Base-by-base conservation (phyloP, 805 yeast species). In the Saturnispora galanensis region DNA sequence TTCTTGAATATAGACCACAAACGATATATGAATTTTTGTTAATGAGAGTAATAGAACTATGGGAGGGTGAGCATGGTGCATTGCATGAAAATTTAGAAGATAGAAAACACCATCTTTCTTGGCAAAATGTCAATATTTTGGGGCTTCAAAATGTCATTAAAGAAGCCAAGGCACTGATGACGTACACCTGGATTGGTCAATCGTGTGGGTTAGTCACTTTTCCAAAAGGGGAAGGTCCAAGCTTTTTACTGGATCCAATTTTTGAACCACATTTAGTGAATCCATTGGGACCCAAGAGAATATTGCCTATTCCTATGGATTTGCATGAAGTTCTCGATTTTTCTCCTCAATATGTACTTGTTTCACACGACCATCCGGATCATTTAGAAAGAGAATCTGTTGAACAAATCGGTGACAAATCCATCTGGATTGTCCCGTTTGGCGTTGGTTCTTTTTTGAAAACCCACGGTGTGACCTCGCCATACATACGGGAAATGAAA, bases 301-400 rank as follows among this genome's bases (percentile, higher is more conserved):
- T 89, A n/a, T 71, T 82, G 0, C 78, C 80, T n/a, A 67, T 85
- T 13, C 96, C 97, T 0, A 74, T 86, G 62, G 50, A 66, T 11
- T 57, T 84, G 10, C 71, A 71, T 1, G 80, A 80, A 15, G 69
- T 89, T 10, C 38, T 56, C 13, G 44, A 21, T 0, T 84, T 87
- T 10, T 62, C 66, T 35, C 83, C 88, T 0, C 79, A 86, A 50
- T 76, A 80, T 45, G 79, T 87, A 1, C 57, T 90, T 16, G 95
- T 90, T 0, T 83, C 94, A 2, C 97, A 90, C 59, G 89, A 90
- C 58, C 97, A 90, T 56, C 97, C 97, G 1, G 97, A 90, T 61
- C 97, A 90, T 64, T 64, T 90, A 38, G 97, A 90, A 55, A 66
- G 73, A 45, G 76, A 69, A 29, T 67, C 84, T 9, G 74, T 79